Evolutionary conservation across 176 grass and related monocot species (phyloP), one percentile per base, ranked within the genome.

Genomic region (Lolium multiflorum): DNA sequence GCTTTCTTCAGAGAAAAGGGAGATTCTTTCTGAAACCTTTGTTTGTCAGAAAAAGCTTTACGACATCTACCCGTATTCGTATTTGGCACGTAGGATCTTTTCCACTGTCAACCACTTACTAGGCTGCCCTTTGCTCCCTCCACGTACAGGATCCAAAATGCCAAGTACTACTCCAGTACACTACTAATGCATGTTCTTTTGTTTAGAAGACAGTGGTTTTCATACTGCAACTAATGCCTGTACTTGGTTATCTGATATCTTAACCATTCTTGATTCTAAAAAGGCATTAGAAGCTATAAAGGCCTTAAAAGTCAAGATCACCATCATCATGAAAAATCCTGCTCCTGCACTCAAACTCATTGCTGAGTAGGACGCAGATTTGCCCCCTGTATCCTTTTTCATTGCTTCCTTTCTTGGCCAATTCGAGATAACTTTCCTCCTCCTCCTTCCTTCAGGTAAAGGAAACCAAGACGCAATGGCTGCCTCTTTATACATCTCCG

Each of bases 321-420:
- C 4, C 43, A 55, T 55, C 25, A 51, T 82, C 49, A 20, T 78
- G 22, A 28, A 61, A 82, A 71, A 75, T 81, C 82, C 68, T 66
- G 38, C 46, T 21, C 37, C 35, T 67, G 74, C 75, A 28, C 51
- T 71, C 63, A 52, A 35, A 15, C 16, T 20, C 20, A 3, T 15
- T 50, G 77, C 87, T 44, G 85, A 54, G 54, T 63, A 71, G 46
- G 58, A 66, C 48, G 17, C 59, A 60, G 43, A 71, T 55, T 72
- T 88, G 38, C 62, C 26, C 25, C 28, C 52, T 8, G 4, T 84
- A 49, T 71, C 80, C 72, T 21, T 54, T 87, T 52, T 11, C 18
- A 68, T 72, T 65, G 41, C 87, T 2, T 35, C 35, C 22, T 37
- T 64, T 83, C 25, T 43, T 26, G 87, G 67, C 18, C 82, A 89